phyloP scores from a whole-genome alignment of 371 early-diverging fungal species.

The Basidiobolus meristosporus region DNA sequence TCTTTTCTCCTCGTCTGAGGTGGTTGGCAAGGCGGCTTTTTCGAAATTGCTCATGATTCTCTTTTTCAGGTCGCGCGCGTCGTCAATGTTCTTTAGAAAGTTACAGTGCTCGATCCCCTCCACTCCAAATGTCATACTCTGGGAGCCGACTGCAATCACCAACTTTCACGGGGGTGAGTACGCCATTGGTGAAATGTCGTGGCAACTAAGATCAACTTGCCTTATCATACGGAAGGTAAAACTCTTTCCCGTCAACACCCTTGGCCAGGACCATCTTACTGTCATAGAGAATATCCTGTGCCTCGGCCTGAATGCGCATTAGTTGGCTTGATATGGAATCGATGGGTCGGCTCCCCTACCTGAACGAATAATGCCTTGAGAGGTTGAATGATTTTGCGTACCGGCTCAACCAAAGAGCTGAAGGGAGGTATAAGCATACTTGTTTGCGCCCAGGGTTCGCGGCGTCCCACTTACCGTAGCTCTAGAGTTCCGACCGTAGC shows the following conservation, averaged over 20 bases:
- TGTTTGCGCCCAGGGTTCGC: neutral
- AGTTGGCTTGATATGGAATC: slow-evolving; percentile 4
- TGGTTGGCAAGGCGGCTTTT: slow-evolving; percentile 57
- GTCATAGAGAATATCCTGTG: slow-evolving; percentile 45
- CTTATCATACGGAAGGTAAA: slow-evolving; percentile 50
- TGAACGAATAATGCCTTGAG: slow-evolving; percentile 22
- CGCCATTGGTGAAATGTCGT: neutral
- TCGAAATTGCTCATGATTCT: slow-evolving; percentile 62
- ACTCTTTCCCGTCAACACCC: slow-evolving; percentile 14
- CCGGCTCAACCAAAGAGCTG: slow-evolving; percentile 52
- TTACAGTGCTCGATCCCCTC: slow-evolving; percentile 53
- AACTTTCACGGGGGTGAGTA: slow-evolving; percentile 14
- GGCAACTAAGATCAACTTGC: slow-evolving; percentile 1
- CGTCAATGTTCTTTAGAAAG: slow-evolving; percentile 46
- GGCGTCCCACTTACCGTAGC: slow-evolving; percentile 17
- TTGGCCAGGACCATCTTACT: slow-evolving; percentile 29
- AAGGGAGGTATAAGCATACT: neutral
- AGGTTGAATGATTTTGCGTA: slow-evolving; percentile 33
- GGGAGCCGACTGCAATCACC: slow-evolving; percentile 67
- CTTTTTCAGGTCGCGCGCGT: slow-evolving; percentile 47
- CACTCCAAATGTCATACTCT: slow-evolving; percentile 58
- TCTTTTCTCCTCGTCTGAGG: slow-evolving; percentile 46
- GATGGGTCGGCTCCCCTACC: neutral
- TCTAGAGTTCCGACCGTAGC: slow-evolving; percentile 72
- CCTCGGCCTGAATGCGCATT: slow-evolving; percentile 31